These are phyloP conservation scores for Populus tremula DNA, from an alignment of 345 rosid genomes.

Conservation along the genomic window DNA sequence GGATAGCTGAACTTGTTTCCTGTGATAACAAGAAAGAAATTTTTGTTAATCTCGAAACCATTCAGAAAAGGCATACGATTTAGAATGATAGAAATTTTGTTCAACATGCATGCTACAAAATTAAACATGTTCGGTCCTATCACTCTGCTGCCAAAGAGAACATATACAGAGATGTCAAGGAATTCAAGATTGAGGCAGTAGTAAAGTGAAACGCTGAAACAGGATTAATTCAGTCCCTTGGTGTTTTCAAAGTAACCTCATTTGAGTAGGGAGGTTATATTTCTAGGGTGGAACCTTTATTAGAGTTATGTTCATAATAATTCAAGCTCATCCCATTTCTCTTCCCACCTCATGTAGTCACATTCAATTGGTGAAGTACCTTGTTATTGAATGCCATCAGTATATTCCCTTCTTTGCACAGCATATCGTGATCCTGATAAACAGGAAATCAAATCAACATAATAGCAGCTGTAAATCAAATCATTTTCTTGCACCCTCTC, in stretches of 20 bases:
- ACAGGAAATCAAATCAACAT: conserved; percentile 21
- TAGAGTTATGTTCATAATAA: background rate
- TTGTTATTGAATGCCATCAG: conserved; percentile 91
- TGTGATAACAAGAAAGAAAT: conserved; percentile 29
- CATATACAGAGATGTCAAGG: background rate
- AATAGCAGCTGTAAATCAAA: conserved; percentile 23
- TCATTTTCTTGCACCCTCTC: background rate
- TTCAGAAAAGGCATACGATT: conserved; percentile 1
- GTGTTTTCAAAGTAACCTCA: background rate
- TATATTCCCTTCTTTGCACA: conserved; percentile 86
- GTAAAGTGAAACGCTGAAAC: background rate
- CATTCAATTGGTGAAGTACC: conserved; percentile 43
- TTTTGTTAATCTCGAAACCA: conserved; percentile 7
- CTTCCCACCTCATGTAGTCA: background rate
- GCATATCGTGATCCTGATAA: conserved; percentile 88
- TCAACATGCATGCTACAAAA: background rate
- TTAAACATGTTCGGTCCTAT: background rate
- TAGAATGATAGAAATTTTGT: background rate
- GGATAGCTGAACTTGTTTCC: conserved; percentile 90
- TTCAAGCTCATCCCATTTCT: background rate
- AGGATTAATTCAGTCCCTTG: background rate
- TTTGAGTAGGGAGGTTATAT: background rate
- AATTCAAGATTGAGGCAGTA: background rate
- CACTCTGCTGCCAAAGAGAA: background rate
- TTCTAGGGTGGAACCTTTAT: background rate